Conservation (phyloP, 805 yeast genomes). For the Myxozyma melibiosi region DNA sequence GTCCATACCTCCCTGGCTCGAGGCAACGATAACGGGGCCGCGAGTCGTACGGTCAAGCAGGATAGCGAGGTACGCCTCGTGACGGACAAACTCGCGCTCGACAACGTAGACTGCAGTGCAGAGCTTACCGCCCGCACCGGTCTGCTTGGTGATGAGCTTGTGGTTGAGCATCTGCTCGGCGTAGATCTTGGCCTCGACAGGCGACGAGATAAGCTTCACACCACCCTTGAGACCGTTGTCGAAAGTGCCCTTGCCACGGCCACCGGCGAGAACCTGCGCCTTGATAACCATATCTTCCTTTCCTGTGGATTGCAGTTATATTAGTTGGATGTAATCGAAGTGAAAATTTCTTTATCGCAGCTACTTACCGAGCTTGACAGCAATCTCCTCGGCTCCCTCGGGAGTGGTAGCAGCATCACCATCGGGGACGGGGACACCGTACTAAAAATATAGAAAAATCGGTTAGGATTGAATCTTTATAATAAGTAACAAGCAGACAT, state of each 20-base stretch:
- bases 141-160: constrained; percentile 95
- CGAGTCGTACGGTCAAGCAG: constrained; percentile 92
- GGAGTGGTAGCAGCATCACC: constrained; percentile 92
- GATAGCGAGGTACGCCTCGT: constrained; percentile 94
- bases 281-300: constrained; percentile 87
- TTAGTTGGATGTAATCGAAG: not conserved
- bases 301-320: constrained; percentile 17
- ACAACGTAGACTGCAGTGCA: constrained; percentile 96
- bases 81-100: constrained; percentile 88
- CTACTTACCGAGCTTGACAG: constrained; percentile 57
- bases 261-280: constrained; percentile 99
- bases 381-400: constrained; percentile 81
- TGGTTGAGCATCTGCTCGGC: constrained; percentile 89
- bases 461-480: not conserved
- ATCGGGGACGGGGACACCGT: constrained; percentile 87
- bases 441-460: constrained; percentile 42
- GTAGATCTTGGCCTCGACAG: constrained; percentile 83
- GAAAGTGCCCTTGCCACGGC: constrained; percentile 98
- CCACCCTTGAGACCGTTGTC: constrained; percentile 96
- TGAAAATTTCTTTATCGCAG: not conserved
- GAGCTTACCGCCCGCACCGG: constrained; percentile 95
- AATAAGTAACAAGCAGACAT: constrained; percentile 10
- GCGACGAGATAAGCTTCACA: constrained; percentile 81
- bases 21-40: constrained; percentile 90
- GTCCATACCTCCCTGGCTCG: constrained; percentile 99